Evolutionary conservation across 1,284 basidiomycete genomes (phyloP), one percentile per base, ranked within the genome.

Genomic region (Apiotrichum siamense): DNA sequence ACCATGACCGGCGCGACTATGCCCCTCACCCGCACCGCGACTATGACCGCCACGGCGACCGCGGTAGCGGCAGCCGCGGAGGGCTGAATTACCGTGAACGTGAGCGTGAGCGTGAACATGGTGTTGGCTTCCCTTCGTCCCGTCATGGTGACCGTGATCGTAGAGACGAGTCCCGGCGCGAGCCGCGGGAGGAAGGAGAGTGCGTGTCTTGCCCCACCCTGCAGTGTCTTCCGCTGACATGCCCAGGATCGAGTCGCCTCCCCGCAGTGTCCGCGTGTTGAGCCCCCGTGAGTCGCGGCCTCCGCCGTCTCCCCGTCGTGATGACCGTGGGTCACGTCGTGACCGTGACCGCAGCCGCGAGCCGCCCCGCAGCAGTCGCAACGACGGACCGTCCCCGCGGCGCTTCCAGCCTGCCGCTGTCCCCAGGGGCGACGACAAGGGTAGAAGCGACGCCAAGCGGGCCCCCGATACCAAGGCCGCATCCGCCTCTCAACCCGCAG

Each of bases 371-470:
- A n/a, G n/a, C n/a, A n/a, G n/a, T n/a, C n/a, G n/a, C n/a, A n/a
- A n/a, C n/a, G n/a, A 38, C 40, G n/a, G 20, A 21, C 29, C 83
- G 85, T 61, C 26, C 5, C 26, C 27, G 3, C 40, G 25, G 10
- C 27, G 40, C 9, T 42, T 31, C 32, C 39, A 42, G 82, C 72
- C 25, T 13, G 40, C 48, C 29, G 35, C 41, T 31, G 41, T 37
- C 18, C 44, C 32, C 21, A 44, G 29, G 39, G 67, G 83, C 85
- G n/a, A n/a, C n/a, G n/a, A n/a, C n/a, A n/a, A n/a, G n/a, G n/a
- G n/a, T n/a, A 75, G 85, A 86, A 80, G 84, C 84, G 76, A 85
- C 86, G 84, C 86, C 69, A 37, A 29, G 10, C 15, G n/a, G n/a
- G n/a, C n/a, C n/a, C n/a, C n/a, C n/a, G n/a, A n/a, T n/a, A n/a